Evolutionary conservation across 768 basidiomycete genomes (phyloP), one percentile per base, ranked within the genome.

Genomic region (Suillus bovinus): DNA sequence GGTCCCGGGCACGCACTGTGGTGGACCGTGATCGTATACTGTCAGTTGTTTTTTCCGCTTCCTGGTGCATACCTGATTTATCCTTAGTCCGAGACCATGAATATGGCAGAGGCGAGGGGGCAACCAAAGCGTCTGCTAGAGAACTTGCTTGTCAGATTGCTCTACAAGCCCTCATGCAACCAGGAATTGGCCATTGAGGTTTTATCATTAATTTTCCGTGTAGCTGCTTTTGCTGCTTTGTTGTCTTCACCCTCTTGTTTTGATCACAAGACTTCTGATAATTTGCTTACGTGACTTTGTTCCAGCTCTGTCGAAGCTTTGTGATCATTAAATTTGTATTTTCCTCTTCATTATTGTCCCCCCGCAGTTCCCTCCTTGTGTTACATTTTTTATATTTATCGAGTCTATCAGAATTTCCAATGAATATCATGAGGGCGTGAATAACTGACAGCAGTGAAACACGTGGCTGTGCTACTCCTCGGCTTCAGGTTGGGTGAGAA

Each of bases 101-200:
- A 42, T 71, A 68, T 52, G 73, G 74, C 24, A 60, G 68, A 7
- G 74, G 71, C 13, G 46, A 14, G 4, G 68, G 52, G 1, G 31
- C 16, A 1, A 72, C 22, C 29, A 64, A 60, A 52, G 64, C 54
- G 4, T 61, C 42, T 8, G 75, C 76, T 5, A 66, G 61, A 53
- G 75, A 77, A 39, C 5, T 46, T 20, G 76, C 76, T 4, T 56
- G 36, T 27, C 24, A 29, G 38, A 20, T 1, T 6, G 55, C 55
- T 27, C 22, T 56, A 11, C 10, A 39, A 20, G 55, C 55, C 17
- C 55, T 56, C 27, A 27, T 11, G 55, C 27, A 39, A 39, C 38
- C 55, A 39, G 38, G 55, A 27, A 13, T 3, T 29, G 27, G 36
- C 13, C 38, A 56, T 41, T 56, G 34, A 56, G 7, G 22, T 38